Evolutionary conservation across 441 rosid species (phyloP).

Genomic region (Populus trichocarpa): DNA sequence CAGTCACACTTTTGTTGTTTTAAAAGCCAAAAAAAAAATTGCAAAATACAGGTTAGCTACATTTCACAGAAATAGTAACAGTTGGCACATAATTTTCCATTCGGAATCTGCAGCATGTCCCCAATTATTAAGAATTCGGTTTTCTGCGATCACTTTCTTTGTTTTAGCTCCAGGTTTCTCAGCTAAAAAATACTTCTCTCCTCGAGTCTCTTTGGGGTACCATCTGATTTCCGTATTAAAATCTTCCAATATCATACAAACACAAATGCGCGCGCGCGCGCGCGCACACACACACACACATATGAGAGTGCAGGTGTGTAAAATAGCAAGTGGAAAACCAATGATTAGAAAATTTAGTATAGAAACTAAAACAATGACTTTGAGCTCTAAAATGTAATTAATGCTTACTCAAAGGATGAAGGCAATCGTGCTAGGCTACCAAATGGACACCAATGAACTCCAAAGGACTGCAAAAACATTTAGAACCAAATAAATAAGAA

Average conservation of each 20-base stretch:
- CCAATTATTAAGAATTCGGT: neutral
- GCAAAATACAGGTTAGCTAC: neutral
- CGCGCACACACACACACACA: neutral
- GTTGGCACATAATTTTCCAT: neutral
- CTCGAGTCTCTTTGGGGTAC: neutral
- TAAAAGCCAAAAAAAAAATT: neutral
- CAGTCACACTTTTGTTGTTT: neutral
- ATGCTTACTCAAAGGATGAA: slow-evolving; percentile 63
- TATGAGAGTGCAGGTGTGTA: neutral
- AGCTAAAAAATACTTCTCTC: neutral
- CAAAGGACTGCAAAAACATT: slow-evolving; percentile 50
- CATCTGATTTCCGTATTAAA: neutral
- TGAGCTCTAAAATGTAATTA: neutral
- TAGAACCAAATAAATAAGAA: slow-evolving; percentile 11
- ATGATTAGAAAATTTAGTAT: neutral
- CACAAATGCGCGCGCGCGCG: no score
- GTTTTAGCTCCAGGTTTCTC: neutral
- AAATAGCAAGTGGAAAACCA: neutral
- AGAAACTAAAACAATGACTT: neutral
- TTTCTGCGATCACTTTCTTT: neutral
- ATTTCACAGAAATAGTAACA: neutral
- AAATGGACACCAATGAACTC: slow-evolving; percentile 79
- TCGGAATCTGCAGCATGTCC: neutral
- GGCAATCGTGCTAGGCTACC: slow-evolving; percentile 50
- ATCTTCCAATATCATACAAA: neutral